Evolutionary conservation across 805 yeast genomes (phyloP), one percentile per base, ranked within the genome.

Genomic region (Pichia phayaonensis): DNA sequence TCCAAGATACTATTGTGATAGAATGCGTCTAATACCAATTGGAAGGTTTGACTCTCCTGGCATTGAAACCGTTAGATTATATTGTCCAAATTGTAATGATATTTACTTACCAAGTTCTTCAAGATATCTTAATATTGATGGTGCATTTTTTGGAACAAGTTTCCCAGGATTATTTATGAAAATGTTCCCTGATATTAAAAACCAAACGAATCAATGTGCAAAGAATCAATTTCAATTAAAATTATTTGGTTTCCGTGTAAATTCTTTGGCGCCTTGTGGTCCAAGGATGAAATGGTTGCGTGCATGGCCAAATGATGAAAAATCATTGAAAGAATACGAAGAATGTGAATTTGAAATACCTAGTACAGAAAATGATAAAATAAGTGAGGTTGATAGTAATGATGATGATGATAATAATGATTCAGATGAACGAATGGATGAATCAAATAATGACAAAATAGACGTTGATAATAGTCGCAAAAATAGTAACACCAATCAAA

Each of bases 221-320:
- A 79, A 77, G 58, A 71, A 73, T 56, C 77, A 73, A 52, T 84
- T 76, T 63, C 85, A 86, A 46, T 76, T 90, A 61, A 86, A 83
- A 64, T 75, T 90, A 44, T 94, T 87, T 70, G 99, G 99, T 1
- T 94, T 94, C 72, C 79, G 79, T 58, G 74, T 94, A 27, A 80
- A 85, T 60, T 92, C 87, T 63, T 62, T 70, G 49, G 84, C 95
- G 43, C 71, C 76, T 29, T 76, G 86, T 45, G 99, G 99, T 0
- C 90, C 95, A n/a, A 77, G 98, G 59, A 94, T 94, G 98, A 78
- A 77, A 60, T 94, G 99, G 99, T 74, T 92, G 54, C 79, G 98
- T 59, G 82, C 81, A 64, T 73, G 77, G 56, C 98, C 98, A 4
- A 70, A 71, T 42, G 75, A 80, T 3, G 74, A 70, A 20, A 79